A percentile compares a stretch with the other conserved stretches of the same genome.
Evolutionary conservation across 2,329 filamentous ascomycete species (phyloP).

Genomic region (Alternaria gansuensis): DNA sequence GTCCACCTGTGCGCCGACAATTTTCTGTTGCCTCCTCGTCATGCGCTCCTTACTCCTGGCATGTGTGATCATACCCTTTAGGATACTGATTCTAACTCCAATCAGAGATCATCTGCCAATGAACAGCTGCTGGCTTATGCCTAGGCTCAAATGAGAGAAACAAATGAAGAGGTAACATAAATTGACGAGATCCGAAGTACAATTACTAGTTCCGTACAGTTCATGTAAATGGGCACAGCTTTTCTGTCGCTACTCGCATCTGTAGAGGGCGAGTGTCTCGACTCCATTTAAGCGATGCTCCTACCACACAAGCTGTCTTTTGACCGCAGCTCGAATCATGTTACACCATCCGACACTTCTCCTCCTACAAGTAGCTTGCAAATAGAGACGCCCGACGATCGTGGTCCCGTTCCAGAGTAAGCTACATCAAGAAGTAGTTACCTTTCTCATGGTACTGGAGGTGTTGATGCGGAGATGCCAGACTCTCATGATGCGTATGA

Average conservation of each 20-base stretch:
- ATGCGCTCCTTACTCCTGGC: constrained; percentile 15
- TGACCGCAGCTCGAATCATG: constrained; percentile 6
- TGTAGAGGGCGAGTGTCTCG: constrained; percentile 8
- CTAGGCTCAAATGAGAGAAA: constrained; percentile 13
- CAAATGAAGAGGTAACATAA: constrained; percentile 11
- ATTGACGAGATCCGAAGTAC: not conserved
- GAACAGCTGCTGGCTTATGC: constrained; percentile 12
- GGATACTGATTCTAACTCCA: constrained; percentile 13
- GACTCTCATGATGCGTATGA: no score
- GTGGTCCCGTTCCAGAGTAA: not conserved
- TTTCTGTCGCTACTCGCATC: constrained; percentile 14
- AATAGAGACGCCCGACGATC: not conserved
- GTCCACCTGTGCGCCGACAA: not conserved
- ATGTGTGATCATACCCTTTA: not conserved
- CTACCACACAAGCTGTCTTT: constrained; percentile 20
- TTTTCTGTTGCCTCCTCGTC: not conserved
- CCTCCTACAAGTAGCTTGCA: constrained; percentile 8
- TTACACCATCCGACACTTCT: constrained; percentile 7
- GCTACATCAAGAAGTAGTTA: constrained; percentile 1
- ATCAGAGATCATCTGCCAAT: constrained; percentile 2
- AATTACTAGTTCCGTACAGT: constrained; percentile 12
- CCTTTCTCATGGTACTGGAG: constrained; percentile 1
- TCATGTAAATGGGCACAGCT: constrained; percentile 17
- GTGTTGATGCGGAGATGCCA: constrained; percentile 5
- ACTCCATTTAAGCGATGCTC: constrained; percentile 9